Evolutionary conservation across 306 rosid species (phyloP).

Genomic region (Gastrolobium villosum): DNA sequence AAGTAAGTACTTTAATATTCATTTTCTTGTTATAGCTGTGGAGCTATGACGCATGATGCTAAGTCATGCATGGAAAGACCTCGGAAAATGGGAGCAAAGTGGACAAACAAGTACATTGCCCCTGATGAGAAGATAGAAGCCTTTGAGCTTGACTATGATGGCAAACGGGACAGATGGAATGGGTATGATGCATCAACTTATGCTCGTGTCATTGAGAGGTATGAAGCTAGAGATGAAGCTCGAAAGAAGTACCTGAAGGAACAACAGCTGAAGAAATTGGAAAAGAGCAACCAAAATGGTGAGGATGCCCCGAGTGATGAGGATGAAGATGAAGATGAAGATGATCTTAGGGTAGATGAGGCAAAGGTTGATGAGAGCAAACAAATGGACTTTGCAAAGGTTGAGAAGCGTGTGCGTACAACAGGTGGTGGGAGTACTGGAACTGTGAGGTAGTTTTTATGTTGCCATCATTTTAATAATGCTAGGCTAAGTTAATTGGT

Average conservation of each 20-base stretch:
- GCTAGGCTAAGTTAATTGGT: slow-evolving; percentile 2
- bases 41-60: slow-evolving; percentile 66
- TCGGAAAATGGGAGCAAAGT: slow-evolving; percentile 61
- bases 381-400: slow-evolving; percentile 75
- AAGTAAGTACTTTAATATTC: neutral
- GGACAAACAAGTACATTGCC: slow-evolving; percentile 69
- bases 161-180: slow-evolving; percentile 74
- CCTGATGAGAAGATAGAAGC: slow-evolving; percentile 75
- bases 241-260: slow-evolving; percentile 63
- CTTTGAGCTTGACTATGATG: slow-evolving; percentile 75
- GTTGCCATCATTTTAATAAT: neutral
- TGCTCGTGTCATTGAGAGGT: slow-evolving; percentile 65
- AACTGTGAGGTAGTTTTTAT: slow-evolving; percentile 59
- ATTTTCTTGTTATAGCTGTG: slow-evolving; percentile 49
- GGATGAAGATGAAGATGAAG: slow-evolving; percentile 59
- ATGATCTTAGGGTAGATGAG: slow-evolving; percentile 67
- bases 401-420: slow-evolving; percentile 74
- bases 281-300: slow-evolving; percentile 58
- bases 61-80: slow-evolving; percentile 35
- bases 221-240: slow-evolving; percentile 73
- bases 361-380: slow-evolving; percentile 76
- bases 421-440: slow-evolving; percentile 78
- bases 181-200: slow-evolving; percentile 71
- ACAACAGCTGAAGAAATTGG: slow-evolving; percentile 64
- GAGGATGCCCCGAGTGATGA: slow-evolving; percentile 59